Conservation (phyloP, 202 grass and related monocot genomes). For the Miscanthus sacchariflorus region DNA sequence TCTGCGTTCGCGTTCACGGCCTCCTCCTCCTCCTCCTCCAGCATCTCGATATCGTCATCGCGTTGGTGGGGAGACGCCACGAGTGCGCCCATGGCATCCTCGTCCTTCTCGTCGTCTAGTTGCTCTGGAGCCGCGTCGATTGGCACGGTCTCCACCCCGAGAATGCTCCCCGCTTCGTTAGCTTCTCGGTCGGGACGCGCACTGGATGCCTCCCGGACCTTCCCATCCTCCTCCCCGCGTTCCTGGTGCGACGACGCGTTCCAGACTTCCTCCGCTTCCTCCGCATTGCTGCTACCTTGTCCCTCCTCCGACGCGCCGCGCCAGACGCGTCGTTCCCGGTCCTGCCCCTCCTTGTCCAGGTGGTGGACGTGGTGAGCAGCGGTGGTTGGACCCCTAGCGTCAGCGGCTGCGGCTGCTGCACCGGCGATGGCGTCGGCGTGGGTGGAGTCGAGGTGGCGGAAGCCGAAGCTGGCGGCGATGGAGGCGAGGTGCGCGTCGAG, state of each 20-base stretch:
- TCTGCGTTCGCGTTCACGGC: neutral
- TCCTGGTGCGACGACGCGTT: neutral
- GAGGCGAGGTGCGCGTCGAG: constrained; percentile 53
- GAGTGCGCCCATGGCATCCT: neutral
- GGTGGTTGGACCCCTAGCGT: neutral
- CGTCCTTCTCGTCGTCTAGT: neutral
- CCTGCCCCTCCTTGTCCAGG: neutral
- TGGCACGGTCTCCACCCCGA: neutral
- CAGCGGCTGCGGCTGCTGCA: neutral
- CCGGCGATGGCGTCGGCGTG: neutral
- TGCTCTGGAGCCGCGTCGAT: neutral
- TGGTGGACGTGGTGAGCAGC: neutral
- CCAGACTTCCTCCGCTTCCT: neutral
- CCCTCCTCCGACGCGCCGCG: neutral
- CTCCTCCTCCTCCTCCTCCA: neutral
- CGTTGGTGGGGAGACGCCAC: neutral
- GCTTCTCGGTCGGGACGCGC: neutral
- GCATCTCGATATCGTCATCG: neutral
- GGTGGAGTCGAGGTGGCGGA: neutral
- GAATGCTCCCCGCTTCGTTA: neutral
- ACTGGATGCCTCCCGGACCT: neutral
- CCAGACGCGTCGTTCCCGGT: neutral
- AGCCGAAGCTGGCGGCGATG: constrained; percentile 3
- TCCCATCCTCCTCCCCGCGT: too few relatives aligned
- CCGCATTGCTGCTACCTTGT: constrained; percentile 20